A percentile compares a stretch with the other conserved stretches of the same genome.
Evolutionary conservation across 2,329 filamentous ascomycete genomes (phyloP).

Genomic region (Fusarium pseudograminearum): DNA sequence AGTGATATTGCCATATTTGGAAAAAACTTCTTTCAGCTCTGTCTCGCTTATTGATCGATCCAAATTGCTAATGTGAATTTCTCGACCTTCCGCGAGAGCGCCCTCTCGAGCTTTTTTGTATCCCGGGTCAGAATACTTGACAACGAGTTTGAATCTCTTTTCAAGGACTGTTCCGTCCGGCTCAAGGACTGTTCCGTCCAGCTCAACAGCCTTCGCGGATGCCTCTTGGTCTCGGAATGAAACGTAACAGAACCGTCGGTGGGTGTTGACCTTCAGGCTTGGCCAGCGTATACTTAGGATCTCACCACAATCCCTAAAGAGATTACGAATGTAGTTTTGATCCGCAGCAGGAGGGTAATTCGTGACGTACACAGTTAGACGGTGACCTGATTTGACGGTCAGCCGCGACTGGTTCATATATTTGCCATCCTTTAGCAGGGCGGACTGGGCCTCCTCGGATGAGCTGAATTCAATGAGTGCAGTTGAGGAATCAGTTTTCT

Average conservation of each 20-base stretch:
- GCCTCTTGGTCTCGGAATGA: constrained; percentile 81
- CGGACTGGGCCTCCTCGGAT: constrained; percentile 82
- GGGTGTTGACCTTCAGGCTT: constrained; percentile 87
- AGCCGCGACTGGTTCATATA: constrained; percentile 80
- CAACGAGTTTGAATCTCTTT: constrained; percentile 75
- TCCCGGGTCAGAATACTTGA: constrained; percentile 85
- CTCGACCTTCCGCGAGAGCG: constrained; percentile 85
- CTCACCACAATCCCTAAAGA: constrained; percentile 82
- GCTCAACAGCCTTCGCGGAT: constrained; percentile 76
- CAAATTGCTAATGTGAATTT: constrained; percentile 82
- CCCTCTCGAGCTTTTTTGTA: constrained; percentile 83
- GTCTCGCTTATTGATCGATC: constrained; percentile 71
- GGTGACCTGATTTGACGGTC: constrained; percentile 77
- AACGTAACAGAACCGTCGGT: constrained; percentile 94
- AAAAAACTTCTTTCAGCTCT: constrained; percentile 78
- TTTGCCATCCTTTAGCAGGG: constrained; percentile 84
- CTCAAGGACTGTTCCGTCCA: constrained; percentile 78
- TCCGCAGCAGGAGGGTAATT: constrained; percentile 88
- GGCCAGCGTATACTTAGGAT: constrained; percentile 90
- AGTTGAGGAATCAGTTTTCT: constrained; percentile 70
- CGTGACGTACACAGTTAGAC: constrained; percentile 86
- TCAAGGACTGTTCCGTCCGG: constrained; percentile 78
- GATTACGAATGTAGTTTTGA: constrained; percentile 73
- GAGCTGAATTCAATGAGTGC: constrained; percentile 89
- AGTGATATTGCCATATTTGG: constrained; percentile 80